Conservation (phyloP, 768 basidiomycete genomes). For the Leccinum imitatum region DNA sequence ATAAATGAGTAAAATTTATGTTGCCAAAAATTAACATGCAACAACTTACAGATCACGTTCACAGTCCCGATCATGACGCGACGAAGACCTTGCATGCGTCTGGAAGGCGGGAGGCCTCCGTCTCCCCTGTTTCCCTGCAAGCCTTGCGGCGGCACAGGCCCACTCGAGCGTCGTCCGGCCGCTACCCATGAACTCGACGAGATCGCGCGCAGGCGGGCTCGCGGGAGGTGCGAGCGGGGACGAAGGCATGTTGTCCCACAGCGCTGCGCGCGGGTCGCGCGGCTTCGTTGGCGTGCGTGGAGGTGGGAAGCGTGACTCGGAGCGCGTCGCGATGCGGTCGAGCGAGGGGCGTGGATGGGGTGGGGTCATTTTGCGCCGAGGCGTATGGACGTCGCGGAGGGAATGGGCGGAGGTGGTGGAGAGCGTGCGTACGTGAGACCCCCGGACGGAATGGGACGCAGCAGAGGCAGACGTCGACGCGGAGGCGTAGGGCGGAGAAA, state of each 20-base stretch:
- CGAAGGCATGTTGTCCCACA: constrained; percentile 37
- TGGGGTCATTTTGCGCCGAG: constrained; percentile 30
- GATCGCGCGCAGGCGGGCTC: constrained; percentile 33
- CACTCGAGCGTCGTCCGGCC: constrained; percentile 28
- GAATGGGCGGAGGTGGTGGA: constrained; percentile 11
- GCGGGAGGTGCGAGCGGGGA: constrained; percentile 44
- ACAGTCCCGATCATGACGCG: constrained; percentile 20
- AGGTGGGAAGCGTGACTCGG: constrained; percentile 31
- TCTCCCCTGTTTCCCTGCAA: constrained; percentile 44
- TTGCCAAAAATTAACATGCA: no score
- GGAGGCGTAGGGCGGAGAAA: constrained; percentile 24
- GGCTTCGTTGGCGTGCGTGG: constrained; percentile 32
- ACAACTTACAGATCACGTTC: no score
- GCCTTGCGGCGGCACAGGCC: constrained; percentile 43
- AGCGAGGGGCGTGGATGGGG: constrained; percentile 33
- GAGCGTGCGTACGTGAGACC: constrained; percentile 36
- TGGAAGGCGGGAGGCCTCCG: constrained; percentile 7
- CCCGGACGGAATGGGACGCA: not conserved
- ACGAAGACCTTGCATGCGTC: not conserved
- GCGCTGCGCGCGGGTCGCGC: constrained; percentile 27
- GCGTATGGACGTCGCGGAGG: constrained; percentile 14
- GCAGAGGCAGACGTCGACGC: constrained; percentile 31
- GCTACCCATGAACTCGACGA: constrained; percentile 30
- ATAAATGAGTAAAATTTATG: no score
- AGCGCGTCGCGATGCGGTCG: constrained; percentile 31